phyloP scores from a whole-genome alignment of 2,329 filamentous ascomycete species.

The Chaetomium sp. region DNA sequence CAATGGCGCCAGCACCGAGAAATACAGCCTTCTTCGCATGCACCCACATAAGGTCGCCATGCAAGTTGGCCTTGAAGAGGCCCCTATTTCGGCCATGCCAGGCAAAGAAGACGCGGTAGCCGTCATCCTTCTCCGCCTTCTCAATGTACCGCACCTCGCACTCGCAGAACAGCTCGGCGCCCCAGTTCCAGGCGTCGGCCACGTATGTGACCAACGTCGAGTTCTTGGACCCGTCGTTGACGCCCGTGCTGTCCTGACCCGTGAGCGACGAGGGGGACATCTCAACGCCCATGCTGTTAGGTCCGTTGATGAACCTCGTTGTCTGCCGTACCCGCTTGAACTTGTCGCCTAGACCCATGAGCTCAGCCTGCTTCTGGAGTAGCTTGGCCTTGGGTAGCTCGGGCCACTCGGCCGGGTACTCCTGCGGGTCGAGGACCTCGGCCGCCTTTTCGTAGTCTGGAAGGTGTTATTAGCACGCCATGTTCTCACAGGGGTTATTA shows the following conservation, averaged over 20 bases:
- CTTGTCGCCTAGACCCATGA: constrained; percentile 43
- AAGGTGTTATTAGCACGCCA: not conserved
- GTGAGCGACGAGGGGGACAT: constrained; percentile 55
- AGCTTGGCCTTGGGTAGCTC: constrained; percentile 51
- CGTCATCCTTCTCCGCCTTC: constrained; percentile 42
- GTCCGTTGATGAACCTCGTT: constrained; percentile 54
- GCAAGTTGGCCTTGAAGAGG: constrained; percentile 47
- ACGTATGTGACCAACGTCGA: constrained; percentile 61
- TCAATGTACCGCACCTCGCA: constrained; percentile 59
- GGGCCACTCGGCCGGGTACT: constrained; percentile 54
- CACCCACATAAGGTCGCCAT: constrained; percentile 60
- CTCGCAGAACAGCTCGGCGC: constrained; percentile 64
- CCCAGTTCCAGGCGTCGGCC: constrained; percentile 65
- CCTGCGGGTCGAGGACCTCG: constrained; percentile 50
- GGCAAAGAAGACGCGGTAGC: constrained; percentile 59
- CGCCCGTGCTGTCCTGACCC: constrained; percentile 56
- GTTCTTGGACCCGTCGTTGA: constrained; percentile 64
- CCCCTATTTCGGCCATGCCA: constrained; percentile 56
- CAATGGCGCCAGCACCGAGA: constrained; percentile 58
- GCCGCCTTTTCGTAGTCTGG: constrained; percentile 52
- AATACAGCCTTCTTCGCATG: constrained; percentile 59
- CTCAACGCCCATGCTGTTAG: constrained; percentile 57
- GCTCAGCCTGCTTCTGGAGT: constrained; percentile 50
- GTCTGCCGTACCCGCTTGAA: constrained; percentile 55
- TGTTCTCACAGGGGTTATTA: no score